Evolutionary conservation across 352 stramenopile species (phyloP), one percentile per base, ranked within the genome.

Genomic region (Phytophthora cryptogea): DNA sequence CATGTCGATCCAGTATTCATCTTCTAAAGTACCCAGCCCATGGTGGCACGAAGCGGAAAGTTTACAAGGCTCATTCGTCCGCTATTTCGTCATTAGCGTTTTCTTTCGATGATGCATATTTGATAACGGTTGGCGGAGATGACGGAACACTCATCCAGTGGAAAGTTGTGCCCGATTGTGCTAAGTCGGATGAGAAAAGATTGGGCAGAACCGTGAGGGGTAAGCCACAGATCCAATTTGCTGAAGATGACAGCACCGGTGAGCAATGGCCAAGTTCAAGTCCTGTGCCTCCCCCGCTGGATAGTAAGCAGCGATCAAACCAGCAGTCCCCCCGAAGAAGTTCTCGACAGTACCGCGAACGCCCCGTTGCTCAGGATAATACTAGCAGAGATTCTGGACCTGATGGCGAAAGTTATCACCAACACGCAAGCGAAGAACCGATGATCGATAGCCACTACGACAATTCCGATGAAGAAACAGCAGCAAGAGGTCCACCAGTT

Each of bases 81-180:
- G 16, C 66, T 14, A 88, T 91, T 45, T 58, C 74, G 26, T 67
- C 68, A 20, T 57, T 89, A 20, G 68, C 56, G 7, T 88, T 89
- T 41, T 73, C 75, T 9, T 78, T 74, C 39, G 74, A 85, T 13
- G 58, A 84, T 36, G 40, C 49, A 6, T 83, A 75, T 47, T 48
- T 89, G 2, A n/a, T 89, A 23, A 80, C 79, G 14, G 66, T 76
- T 8, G 81, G 78, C 36, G 81, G 81, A 1, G 73, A 85, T 11
- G 82, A 91, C 46, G 68, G 66, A 14, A 76, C 82, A 9, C 50
- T 91, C 16, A 70, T 89, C 17, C 79, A 91, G 48, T 89, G 79
- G 79, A 73, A 56, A 37, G 35, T 70, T 49, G 28, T 53, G 3
- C 31, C 16, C 37, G 16, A 28, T 20, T 14, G 5, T 39, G 10